Base-by-base conservation (phyloP, 2,329 filamentous ascomycete species). In the Sordariomycetes sp. region DNA sequence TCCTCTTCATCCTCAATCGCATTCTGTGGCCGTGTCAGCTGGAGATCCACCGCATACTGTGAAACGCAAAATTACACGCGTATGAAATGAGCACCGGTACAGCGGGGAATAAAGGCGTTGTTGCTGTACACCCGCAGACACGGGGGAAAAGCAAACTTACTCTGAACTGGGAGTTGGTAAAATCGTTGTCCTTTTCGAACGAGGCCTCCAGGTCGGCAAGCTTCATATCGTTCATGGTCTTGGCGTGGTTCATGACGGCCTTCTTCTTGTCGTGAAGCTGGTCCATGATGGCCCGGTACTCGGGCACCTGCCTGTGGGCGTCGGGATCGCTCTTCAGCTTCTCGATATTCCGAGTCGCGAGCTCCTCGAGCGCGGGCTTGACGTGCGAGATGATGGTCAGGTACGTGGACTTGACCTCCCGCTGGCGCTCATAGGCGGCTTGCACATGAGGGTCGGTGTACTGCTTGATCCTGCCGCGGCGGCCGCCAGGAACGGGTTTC, bases 351-450 rank as follows among this genome's bases (percentile, higher is more conserved):
- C 82, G 77, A 57, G 82, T 79, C 20, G 84, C 83, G 22, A 90
- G 74, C 65, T 88, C 85, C 60, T 84, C 82, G 16, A 88, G 74
- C 11, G 83, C 78, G 18, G 81, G 80, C 68, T 87, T 88, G 64
- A 88, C 71, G 34, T 80, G 76, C 63, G 81, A 79, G 60, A 82
- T 78, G 56, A 89, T 79, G 59, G 79, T 74, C n/a, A 82, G 78
- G 69, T 82, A 89, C 25, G 77, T 76, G 59, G 82, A 81, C 69
- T 86, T 86, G 64, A 89, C 75, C 64, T 87, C 80, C 63, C 86
- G 78, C 67, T 86, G 82, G 58, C 87, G 83, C 67, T 84, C 81
- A 62, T 82, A 80, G 59, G 78, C 76, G 55, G 80, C 80, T 67
- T 84, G 81, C 57, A 79, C 76, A 61, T 75, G 77, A 61, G 75